Evolutionary conservation across 2,329 filamentous ascomycete species (phyloP).

Genomic region (Hypomyces rosellus): DNA sequence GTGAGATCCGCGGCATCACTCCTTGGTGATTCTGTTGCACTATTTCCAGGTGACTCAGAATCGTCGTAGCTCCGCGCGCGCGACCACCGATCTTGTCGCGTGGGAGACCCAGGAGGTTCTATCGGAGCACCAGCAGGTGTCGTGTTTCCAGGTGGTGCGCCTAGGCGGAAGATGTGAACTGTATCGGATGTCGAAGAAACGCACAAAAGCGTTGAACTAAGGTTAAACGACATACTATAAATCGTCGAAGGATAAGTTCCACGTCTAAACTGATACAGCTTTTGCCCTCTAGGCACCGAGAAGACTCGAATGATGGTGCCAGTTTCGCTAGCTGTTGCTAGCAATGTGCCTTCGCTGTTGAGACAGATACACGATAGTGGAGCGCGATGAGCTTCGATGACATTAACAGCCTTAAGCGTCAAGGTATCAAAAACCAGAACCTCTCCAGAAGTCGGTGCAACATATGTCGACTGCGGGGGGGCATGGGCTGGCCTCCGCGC

Average conservation of each 20-base stretch:
- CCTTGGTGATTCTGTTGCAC: constrained; percentile 47
- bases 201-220: constrained; percentile 84
- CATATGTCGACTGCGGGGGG: constrained; percentile 70
- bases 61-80: constrained; percentile 47
- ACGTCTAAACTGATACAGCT: constrained; percentile 91
- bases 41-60: constrained; percentile 32
- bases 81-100: constrained; percentile 44
- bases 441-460: constrained; percentile 81
- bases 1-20: constrained; percentile 41
- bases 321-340: constrained; percentile 94
- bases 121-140: constrained; percentile 31
- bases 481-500: constrained; percentile 69
- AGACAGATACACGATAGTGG: constrained; percentile 85
- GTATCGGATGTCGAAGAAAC: constrained; percentile 96
- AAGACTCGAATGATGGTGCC: constrained; percentile 97
- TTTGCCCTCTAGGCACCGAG: constrained; percentile 81
- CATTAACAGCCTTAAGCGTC: constrained; percentile 86
- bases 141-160: constrained; percentile 37
- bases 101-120: constrained; percentile 35
- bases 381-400: constrained; percentile 90
- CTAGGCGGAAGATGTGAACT: constrained; percentile 88
- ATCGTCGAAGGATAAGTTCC: constrained; percentile 95
- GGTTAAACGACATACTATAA: constrained; percentile 98
- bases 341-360: constrained; percentile 83
- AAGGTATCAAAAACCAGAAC: constrained; percentile 89